Conservation (phyloP, 805 yeast genomes). For the Saccharomycopsis sp. region DNA sequence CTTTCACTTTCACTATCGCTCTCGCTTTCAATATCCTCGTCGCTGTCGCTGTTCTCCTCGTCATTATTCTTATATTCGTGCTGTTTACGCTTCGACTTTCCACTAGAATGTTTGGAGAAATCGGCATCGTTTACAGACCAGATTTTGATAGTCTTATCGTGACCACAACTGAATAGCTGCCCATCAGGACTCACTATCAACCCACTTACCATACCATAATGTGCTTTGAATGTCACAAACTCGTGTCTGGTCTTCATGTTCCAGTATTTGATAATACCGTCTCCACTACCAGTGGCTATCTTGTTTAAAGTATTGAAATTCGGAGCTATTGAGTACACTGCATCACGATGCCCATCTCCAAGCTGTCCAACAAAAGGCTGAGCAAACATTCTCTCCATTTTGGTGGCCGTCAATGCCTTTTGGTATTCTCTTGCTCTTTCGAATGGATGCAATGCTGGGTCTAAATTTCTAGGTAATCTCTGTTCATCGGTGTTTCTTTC, state of each 20-base stretch:
- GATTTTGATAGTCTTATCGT: constrained; percentile 77
- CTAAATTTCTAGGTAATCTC: constrained; percentile 78
- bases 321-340: constrained; percentile 82
- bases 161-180: constrained; percentile 71
- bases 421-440: constrained; percentile 97
- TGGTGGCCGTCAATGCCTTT: constrained; percentile 89
- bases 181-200: constrained; percentile 65
- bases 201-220: constrained; percentile 85
- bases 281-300: constrained; percentile 90
- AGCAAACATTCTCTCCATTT: constrained; percentile 93
- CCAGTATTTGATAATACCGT: constrained; percentile 94
- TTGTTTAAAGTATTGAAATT: constrained; percentile 63
- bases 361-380: constrained; percentile 94
- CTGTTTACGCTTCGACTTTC: constrained; percentile 12
- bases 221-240: constrained; percentile 73
- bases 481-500: constrained; percentile 86
- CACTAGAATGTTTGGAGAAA: constrained; percentile 27
- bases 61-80: constrained; percentile 13
- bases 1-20: constrained; percentile 21
- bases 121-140: constrained; percentile 72
- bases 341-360: constrained; percentile 93
- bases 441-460: constrained; percentile 94
- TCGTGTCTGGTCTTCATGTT: constrained; percentile 70
- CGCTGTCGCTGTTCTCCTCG: constrained; percentile 10
- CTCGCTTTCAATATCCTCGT: constrained; percentile 11